These are phyloP conservation scores for Tilletia horrida DNA, from an alignment of 1,284 basidiomycete species.

Conservation along the genomic window DNA sequence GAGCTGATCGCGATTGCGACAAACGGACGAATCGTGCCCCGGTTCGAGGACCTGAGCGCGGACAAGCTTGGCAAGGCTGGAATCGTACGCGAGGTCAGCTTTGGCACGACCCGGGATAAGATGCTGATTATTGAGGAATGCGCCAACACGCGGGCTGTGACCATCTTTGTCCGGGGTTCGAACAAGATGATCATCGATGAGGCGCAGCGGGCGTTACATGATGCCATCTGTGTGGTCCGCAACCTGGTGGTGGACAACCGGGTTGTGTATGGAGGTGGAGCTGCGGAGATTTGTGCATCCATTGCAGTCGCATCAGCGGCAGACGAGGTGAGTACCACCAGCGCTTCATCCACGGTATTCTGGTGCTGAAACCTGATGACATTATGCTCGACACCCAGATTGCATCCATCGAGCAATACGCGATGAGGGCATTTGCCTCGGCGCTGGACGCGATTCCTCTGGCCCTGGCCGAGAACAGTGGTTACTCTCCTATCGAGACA, in stretches of 20 bases:
- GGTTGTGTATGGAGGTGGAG: conserved; percentile 95
- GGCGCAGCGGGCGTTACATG: conserved; percentile 93
- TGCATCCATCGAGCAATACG: conserved; percentile 88
- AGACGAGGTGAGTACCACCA: conserved; percentile 73
- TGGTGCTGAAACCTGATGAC: background rate
- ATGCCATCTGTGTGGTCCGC: conserved; percentile 94
- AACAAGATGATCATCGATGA: conserved; percentile 99
- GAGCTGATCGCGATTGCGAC: conserved; percentile 99
- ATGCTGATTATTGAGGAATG: conserved; percentile 99
- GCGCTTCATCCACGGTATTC: no score
- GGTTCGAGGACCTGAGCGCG: conserved; percentile 88
- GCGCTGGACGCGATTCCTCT: conserved; percentile 90
- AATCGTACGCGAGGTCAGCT: conserved; percentile 85
- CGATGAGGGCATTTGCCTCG: conserved; percentile 94
- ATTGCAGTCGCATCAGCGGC: conserved; percentile 90
- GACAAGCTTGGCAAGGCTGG: conserved; percentile 92
- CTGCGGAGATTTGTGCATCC: conserved; percentile 91
- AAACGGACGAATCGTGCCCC: conserved; percentile 93
- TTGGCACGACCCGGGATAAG: conserved; percentile 96
- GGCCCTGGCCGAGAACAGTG: conserved; percentile 95
- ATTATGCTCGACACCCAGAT: background rate
- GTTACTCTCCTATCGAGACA: conserved; percentile 91
- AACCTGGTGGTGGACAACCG: conserved; percentile 93
- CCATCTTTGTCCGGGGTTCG: conserved; percentile 91
- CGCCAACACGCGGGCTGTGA: conserved; percentile 92